Percentiles rank a stretch among this genome's conserved stretches.
These are phyloP conservation scores for Exophiala sp. DNA, from an alignment of 2,329 filamentous ascomycete species.

Conservation along the genomic window DNA sequence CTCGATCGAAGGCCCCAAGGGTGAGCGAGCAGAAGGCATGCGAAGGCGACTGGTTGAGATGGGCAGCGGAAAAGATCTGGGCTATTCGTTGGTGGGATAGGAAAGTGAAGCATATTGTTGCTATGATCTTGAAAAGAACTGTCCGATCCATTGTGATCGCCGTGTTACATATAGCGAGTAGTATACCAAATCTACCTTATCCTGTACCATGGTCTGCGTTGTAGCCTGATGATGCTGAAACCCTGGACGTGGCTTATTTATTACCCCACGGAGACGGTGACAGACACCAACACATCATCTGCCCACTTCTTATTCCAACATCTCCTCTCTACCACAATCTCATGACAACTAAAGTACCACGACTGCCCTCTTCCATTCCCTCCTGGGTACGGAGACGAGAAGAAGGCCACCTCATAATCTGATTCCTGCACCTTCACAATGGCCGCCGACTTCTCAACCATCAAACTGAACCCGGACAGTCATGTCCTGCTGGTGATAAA, in stretches of 20 bases:
- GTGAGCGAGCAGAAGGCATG: constrained; percentile 40
- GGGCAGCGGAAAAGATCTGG: constrained; percentile 42
- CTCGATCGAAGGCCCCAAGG: constrained; percentile 33
- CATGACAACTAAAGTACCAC: neutral
- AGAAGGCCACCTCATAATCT: neutral
- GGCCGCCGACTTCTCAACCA: constrained; percentile 32
- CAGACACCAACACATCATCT: neutral
- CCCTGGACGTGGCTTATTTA: too few species aligned
- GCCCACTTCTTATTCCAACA: neutral
- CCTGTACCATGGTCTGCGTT: neutral
- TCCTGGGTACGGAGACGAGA: too few species aligned
- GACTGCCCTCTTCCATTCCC: neutral
- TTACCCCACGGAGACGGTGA: neutral
- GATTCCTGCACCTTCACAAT: constrained; percentile 6
- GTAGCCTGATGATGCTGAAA: too few species aligned
- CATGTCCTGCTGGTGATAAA: constrained; percentile 48
- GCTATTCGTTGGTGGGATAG: constrained; percentile 40
- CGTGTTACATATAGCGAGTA: too few species aligned
- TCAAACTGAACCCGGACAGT: constrained; percentile 46
- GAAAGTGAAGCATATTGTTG: neutral
- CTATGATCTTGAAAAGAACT: too few species aligned
- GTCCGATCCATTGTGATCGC: too few species aligned
- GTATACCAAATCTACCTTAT: too few species aligned
- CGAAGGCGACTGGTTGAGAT: constrained; percentile 41
- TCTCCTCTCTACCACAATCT: neutral